These are phyloP conservation scores for Scheffersomyces parashehatae DNA, from an alignment of 1,139 yeast genomes.

Conservation along the genomic window DNA sequence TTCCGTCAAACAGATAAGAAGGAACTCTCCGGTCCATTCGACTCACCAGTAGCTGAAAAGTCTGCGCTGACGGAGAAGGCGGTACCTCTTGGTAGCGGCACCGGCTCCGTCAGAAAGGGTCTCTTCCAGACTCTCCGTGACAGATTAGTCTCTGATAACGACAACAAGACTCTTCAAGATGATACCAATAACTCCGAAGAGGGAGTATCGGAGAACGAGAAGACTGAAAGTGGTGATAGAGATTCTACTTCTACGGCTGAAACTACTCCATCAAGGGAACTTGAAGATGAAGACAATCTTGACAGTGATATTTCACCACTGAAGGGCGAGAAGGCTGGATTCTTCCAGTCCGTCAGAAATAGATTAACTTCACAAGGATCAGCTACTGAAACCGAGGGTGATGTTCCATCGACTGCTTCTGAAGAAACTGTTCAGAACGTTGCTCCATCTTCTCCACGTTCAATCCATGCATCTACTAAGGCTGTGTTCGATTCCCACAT, in stretches of 20 bases:
- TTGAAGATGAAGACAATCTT: slow-evolving; percentile 12
- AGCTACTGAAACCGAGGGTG: slow-evolving; percentile 8
- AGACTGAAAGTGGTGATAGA: slow-evolving; percentile 18
- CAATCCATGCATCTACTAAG: background rate
- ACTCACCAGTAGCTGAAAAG: background rate
- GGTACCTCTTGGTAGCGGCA: slow-evolving; percentile 5
- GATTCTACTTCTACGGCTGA: slow-evolving; percentile 28
- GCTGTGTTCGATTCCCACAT: background rate
- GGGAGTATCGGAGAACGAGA: slow-evolving; percentile 19
- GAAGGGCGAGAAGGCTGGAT: slow-evolving; percentile 13
- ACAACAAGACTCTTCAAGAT: slow-evolving; percentile 4
- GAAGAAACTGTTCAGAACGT: slow-evolving; percentile 19
- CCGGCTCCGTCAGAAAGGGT: slow-evolving; percentile 23
- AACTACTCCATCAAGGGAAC: slow-evolving; percentile 32
- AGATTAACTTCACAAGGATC: slow-evolving; percentile 12
- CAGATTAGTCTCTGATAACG: slow-evolving; percentile 22
- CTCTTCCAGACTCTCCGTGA: slow-evolving; percentile 38
- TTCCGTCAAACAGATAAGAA: background rate
- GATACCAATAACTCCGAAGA: slow-evolving; percentile 14
- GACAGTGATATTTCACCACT: slow-evolving; percentile 9
- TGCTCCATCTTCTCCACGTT: background rate
- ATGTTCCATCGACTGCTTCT: slow-evolving; percentile 19
- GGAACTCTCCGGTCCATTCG: background rate
- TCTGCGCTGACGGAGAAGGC: slow-evolving; percentile 1
- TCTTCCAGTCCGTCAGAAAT: slow-evolving; percentile 20